Evolutionary conservation across 2,329 filamentous ascomycete species (phyloP).

Genomic region (Penicillium sp.): DNA sequence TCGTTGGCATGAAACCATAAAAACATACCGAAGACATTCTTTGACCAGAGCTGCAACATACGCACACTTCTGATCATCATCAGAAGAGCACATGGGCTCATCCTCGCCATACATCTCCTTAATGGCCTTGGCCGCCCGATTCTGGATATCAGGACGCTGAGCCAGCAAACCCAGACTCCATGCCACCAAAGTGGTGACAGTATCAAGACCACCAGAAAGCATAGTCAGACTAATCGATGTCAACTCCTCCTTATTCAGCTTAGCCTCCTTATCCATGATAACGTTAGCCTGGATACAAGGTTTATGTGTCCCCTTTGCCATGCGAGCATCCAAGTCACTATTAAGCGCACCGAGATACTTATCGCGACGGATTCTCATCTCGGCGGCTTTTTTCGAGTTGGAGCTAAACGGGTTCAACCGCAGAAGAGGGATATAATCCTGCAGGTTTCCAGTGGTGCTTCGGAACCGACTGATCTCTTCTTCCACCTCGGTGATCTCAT

Average conservation of each 20-base stretch:
- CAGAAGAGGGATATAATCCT: slow-evolving; percentile 74
- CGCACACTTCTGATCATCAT: slow-evolving; percentile 63
- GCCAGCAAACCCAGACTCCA: slow-evolving; percentile 64
- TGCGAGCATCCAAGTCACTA: slow-evolving; percentile 58
- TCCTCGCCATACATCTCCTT: slow-evolving; percentile 53
- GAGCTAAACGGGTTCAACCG: slow-evolving; percentile 64
- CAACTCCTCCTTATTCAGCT: slow-evolving; percentile 62
- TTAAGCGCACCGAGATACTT: slow-evolving; percentile 61
- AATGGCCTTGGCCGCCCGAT: slow-evolving; percentile 60
- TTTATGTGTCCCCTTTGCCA: slow-evolving; percentile 60
- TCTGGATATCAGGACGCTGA: slow-evolving; percentile 61
- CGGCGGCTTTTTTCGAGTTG: slow-evolving; percentile 59
- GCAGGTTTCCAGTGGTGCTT: slow-evolving; percentile 76
- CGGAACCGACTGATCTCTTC: slow-evolving; percentile 70
- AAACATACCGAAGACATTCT: slow-evolving; percentile 56
- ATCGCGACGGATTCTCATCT: slow-evolving; percentile 61
- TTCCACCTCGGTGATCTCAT: slow-evolving; percentile 73
- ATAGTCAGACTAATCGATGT: slow-evolving; percentile 67
- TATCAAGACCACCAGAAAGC: slow-evolving; percentile 67
- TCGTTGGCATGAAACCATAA: background rate
- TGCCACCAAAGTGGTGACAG: slow-evolving; percentile 63
- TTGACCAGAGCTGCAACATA: slow-evolving; percentile 64
- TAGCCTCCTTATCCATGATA: slow-evolving; percentile 63
- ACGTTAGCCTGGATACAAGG: slow-evolving; percentile 69
- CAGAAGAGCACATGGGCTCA: slow-evolving; percentile 58